These are phyloP conservation scores for Hansenula anomala DNA, from an alignment of 1,139 yeast genomes.

Conservation along the genomic window DNA sequence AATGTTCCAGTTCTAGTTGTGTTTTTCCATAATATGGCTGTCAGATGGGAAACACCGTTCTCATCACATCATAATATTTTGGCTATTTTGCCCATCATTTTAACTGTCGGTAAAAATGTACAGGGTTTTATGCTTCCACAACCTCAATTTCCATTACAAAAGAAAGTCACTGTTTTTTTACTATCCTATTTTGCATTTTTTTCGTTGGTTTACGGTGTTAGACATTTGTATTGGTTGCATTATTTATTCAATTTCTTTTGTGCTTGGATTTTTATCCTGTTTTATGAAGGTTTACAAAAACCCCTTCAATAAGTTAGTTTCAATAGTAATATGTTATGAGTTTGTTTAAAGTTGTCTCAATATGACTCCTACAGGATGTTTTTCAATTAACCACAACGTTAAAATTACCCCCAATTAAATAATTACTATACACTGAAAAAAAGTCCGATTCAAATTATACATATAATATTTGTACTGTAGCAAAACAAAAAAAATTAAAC, in stretches of 20 bases:
- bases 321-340: no score
- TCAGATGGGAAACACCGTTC: slow-evolving; percentile 72
- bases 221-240: slow-evolving; percentile 69
- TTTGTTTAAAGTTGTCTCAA: no score
- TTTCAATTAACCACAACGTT: no score
- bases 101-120: slow-evolving; percentile 43
- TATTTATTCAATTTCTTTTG: slow-evolving; percentile 56
- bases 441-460: no score
- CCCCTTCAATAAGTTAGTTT: no score
- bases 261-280: slow-evolving; percentile 34
- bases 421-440: no score
- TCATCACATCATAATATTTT: slow-evolving; percentile 71
- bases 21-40: slow-evolving; percentile 61
- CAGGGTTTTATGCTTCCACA: slow-evolving; percentile 26
- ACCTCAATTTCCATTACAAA: slow-evolving; percentile 22
- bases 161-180: slow-evolving; percentile 26
- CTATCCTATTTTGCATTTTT: slow-evolving; percentile 47
- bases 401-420: no score
- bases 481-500: no score
- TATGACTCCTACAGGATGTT: no score
- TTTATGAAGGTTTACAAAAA: slow-evolving; percentile 2
- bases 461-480: no score
- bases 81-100: slow-evolving; percentile 59
- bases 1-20: slow-evolving; percentile 66
- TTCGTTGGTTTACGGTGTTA: slow-evolving; percentile 57